Evolutionary conservation across 345 rosid species (phyloP).

Genomic region (Eucalyptus brandiana): DNA sequence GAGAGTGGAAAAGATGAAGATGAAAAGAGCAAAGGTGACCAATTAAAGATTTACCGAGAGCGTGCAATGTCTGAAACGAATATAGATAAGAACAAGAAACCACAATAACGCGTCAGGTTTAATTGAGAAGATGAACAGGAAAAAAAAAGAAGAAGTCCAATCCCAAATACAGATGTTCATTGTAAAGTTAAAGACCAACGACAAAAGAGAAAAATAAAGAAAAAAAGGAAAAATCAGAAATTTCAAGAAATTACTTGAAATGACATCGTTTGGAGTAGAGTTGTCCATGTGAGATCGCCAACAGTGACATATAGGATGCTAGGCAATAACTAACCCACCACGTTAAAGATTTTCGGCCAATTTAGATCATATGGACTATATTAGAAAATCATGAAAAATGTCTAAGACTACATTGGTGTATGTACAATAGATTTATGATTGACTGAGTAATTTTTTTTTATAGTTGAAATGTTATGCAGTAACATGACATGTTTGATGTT

Average conservation of each 20-base stretch:
- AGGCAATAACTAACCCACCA: background rate
- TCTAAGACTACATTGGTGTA: background rate
- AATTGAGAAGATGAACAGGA: background rate
- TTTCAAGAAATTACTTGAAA: background rate
- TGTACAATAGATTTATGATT: too few species aligned
- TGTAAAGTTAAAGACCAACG: background rate
- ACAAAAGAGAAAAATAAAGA: background rate
- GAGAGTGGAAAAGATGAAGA: background rate
- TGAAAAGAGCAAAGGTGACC: background rate
- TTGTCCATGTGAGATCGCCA: background rate
- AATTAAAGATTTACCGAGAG: background rate
- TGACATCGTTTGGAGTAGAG: background rate
- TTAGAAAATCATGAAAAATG: too few species aligned
- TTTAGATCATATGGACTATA: background rate
- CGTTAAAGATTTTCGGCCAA: background rate
- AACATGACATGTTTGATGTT: background rate
- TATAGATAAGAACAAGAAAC: background rate
- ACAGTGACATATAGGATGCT: too few species aligned
- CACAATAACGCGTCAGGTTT: background rate
- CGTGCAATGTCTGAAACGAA: background rate
- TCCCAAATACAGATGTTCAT: background rate
- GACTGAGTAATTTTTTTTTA: too few species aligned
- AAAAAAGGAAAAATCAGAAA: background rate
- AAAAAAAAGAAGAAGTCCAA: background rate
- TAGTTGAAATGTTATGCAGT: too few species aligned